phyloP scores from a whole-genome alignment of 2,329 filamentous ascomycete genomes.

The Penicillium glabrum region DNA sequence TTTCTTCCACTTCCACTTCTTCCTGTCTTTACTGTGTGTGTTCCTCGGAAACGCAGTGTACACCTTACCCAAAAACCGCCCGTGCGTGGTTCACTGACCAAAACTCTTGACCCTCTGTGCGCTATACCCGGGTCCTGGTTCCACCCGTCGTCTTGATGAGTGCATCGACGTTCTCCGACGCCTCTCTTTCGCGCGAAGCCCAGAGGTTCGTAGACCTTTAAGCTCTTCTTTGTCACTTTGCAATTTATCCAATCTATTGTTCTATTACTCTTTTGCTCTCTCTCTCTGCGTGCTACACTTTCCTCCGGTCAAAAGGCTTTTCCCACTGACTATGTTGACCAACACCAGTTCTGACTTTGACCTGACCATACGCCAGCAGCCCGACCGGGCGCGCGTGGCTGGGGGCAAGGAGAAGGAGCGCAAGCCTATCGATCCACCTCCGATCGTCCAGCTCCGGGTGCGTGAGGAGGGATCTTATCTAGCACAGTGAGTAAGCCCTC shows the following conservation, averaged over 20 bases:
- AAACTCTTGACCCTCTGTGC: slow-evolving; percentile 5
- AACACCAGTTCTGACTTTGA: slow-evolving; percentile 55
- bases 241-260: background rate
- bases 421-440: slow-evolving; percentile 82
- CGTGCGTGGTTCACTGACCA: slow-evolving; percentile 1
- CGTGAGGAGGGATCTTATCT: slow-evolving; percentile 48
- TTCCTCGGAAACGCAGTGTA: slow-evolving; percentile 8
- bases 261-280: background rate
- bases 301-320: background rate
- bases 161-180: slow-evolving; percentile 41
- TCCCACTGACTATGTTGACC: slow-evolving; percentile 41
- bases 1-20: slow-evolving; percentile 5
- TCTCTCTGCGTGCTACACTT: background rate
- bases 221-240: background rate
- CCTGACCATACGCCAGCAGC: slow-evolving; percentile 65
- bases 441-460: slow-evolving; percentile 72
- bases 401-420: slow-evolving; percentile 78
- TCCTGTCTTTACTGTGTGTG: slow-evolving; percentile 1
- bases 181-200: slow-evolving; percentile 43
- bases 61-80: background rate
- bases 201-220: slow-evolving; percentile 36
- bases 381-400: slow-evolving; percentile 65
- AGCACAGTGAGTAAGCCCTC: slow-evolving; percentile 56
- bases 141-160: slow-evolving; percentile 41
- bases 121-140: slow-evolving; percentile 19